These are phyloP conservation scores for Suhomyces bokatorum DNA, from an alignment of 1,139 yeast species.

Conservation along the genomic window DNA sequence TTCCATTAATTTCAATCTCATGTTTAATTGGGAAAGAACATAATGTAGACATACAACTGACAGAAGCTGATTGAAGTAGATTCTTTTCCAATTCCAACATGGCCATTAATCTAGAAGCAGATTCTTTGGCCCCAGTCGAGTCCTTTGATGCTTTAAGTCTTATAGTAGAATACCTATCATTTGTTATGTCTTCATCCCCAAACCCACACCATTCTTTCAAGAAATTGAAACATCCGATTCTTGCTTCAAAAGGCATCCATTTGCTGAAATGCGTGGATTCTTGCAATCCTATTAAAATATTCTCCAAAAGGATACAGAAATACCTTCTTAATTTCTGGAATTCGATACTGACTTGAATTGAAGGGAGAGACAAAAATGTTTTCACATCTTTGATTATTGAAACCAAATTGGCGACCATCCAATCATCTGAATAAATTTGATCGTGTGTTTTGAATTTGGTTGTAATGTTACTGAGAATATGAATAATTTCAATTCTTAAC, in stretches of 20 bases:
- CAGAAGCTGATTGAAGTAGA: slow-evolving; percentile 67
- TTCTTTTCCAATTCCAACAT: slow-evolving; percentile 81
- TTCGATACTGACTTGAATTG: slow-evolving; percentile 65
- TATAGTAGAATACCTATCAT: slow-evolving; percentile 70
- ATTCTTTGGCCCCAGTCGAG: slow-evolving; percentile 31
- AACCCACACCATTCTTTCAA: slow-evolving; percentile 94
- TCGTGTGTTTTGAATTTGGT: slow-evolving; percentile 59
- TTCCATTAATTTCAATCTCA: slow-evolving; percentile 45
- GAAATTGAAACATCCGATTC: slow-evolving; percentile 78
- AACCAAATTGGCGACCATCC: slow-evolving; percentile 67
- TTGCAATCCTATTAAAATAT: slow-evolving; percentile 55
- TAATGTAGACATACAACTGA: slow-evolving; percentile 81
- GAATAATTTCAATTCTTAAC: slow-evolving; percentile 74
- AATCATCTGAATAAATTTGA: slow-evolving; percentile 59
- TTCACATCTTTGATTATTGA: slow-evolving; percentile 66
- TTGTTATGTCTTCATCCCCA: slow-evolving; percentile 65
- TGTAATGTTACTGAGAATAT: slow-evolving; percentile 69
- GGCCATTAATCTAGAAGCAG: slow-evolving; percentile 43
- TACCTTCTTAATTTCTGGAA: slow-evolving; percentile 78
- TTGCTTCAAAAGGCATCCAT: slow-evolving; percentile 82
- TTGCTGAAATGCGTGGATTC: slow-evolving; percentile 42
- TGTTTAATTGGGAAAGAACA: slow-evolving; percentile 67
- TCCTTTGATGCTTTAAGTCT: slow-evolving; percentile 49
- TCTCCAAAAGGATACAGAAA: slow-evolving; percentile 76
- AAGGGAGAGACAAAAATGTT: slow-evolving; percentile 55